Evolutionary conservation across 2,329 filamentous ascomycete genomes (phyloP).

Genomic region (Emergomyces orientalis): DNA sequence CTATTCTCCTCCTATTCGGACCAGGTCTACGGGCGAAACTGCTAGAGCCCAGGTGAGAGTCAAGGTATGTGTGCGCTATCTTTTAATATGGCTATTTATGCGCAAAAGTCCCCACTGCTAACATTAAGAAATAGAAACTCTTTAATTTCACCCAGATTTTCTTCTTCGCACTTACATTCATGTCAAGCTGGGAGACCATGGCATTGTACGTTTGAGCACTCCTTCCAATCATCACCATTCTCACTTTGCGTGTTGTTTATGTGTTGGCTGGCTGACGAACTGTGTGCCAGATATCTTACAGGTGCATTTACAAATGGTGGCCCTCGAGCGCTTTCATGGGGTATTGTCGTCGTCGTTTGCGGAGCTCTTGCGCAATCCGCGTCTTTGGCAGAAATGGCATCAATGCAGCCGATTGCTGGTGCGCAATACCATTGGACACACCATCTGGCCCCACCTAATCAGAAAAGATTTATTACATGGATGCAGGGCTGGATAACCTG

Average conservation of each 20-base stretch:
- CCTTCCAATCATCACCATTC: neutral
- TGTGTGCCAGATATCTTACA: slow-evolving; percentile 13
- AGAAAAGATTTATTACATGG: slow-evolving; percentile 27
- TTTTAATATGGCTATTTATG: neutral
- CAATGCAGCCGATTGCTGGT: slow-evolving; percentile 34
- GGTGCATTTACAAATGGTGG: slow-evolving; percentile 34
- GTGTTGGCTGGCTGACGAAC: neutral
- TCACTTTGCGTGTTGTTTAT: neutral
- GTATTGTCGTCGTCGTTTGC: slow-evolving; percentile 23
- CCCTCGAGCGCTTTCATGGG: slow-evolving; percentile 25
- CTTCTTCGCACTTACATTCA: slow-evolving; percentile 22
- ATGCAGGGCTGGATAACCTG: slow-evolving; percentile 35
- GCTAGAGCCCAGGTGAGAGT: slow-evolving; percentile 11
- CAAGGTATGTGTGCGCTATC: slow-evolving; percentile 9
- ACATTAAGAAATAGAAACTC: slow-evolving; percentile 16
- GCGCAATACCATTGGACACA: slow-evolving; percentile 39
- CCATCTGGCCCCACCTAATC: slow-evolving; percentile 23
- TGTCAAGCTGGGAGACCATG: slow-evolving; percentile 23
- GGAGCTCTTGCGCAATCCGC: slow-evolving; percentile 26
- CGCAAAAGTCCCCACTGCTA: neutral
- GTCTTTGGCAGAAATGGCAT: slow-evolving; percentile 34
- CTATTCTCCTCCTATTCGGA: neutral
- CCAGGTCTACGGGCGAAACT: neutral
- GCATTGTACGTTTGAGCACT: slow-evolving; percentile 14
- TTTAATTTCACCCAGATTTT: slow-evolving; percentile 24